Percentiles rank a stretch among this genome's conserved stretches.
Evolutionary conservation across 2,329 filamentous ascomycete species (phyloP).

Genomic region (Ophiosphaerella narmari): DNA sequence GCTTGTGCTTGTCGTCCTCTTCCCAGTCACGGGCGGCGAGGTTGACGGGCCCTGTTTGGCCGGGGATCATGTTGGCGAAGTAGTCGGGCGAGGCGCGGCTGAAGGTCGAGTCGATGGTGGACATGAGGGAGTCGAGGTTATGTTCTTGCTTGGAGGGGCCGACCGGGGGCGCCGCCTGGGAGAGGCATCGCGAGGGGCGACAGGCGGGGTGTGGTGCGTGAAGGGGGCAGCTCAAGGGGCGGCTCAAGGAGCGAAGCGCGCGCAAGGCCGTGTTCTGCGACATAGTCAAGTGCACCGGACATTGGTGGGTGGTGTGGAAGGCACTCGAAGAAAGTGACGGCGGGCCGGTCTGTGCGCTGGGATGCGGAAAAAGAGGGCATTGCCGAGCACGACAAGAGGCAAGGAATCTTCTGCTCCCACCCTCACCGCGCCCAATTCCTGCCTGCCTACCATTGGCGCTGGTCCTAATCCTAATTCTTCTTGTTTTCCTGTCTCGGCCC

Average conservation of each 20-base stretch:
- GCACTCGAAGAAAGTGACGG: slow-evolving; percentile 24
- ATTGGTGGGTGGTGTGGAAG: slow-evolving; percentile 5
- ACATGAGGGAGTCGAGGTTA: slow-evolving; percentile 18
- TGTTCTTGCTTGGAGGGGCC: slow-evolving; percentile 8
- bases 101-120: slow-evolving; percentile 22
- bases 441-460: slow-evolving; percentile 11
- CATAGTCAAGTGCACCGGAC: slow-evolving; percentile 6
- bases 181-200: slow-evolving; percentile 39
- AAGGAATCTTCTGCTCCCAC: slow-evolving; percentile 20
- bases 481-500: not conserved
- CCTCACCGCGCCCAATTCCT: slow-evolving; percentile 24
- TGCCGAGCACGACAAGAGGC: slow-evolving; percentile 15
- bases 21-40: slow-evolving; percentile 32
- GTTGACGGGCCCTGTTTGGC: slow-evolving; percentile 11
- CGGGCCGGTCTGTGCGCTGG: slow-evolving; percentile 26
- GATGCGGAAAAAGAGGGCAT: slow-evolving; percentile 31
- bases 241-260: slow-evolving; percentile 36
- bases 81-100: slow-evolving; percentile 13
- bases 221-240: slow-evolving; percentile 39
- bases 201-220: slow-evolving; percentile 47
- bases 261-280: slow-evolving; percentile 26
- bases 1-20: slow-evolving; percentile 70
- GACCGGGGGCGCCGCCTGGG: slow-evolving; percentile 30
- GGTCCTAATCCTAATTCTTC: slow-evolving; percentile 12
- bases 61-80: slow-evolving; percentile 27